Evolutionary conservation across 306 rosid genomes (phyloP).

Genomic region (Myrica gale): DNA sequence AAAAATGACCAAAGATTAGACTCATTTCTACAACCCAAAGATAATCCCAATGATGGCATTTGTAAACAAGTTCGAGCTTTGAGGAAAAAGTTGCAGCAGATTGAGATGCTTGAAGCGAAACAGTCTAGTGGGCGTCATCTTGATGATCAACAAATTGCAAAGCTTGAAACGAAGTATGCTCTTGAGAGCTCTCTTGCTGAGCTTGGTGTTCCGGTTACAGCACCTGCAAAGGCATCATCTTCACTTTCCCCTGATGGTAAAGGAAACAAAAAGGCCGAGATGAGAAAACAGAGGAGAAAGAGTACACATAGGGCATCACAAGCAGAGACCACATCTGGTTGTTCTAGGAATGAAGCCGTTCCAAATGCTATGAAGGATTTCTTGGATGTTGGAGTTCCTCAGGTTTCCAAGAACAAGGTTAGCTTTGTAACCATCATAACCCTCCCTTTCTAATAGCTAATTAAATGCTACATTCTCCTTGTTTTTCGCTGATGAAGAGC

Average conservation of each 20-base stretch:
- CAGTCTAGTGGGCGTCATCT: no score
- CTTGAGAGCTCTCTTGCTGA: constrained; percentile 74
- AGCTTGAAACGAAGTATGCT: constrained; percentile 47
- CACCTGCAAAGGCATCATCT: constrained; percentile 42
- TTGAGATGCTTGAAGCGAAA: no score
- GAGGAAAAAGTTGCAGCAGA: no score
- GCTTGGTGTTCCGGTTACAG: constrained; percentile 61
- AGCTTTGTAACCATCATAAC: constrained; percentile 14
- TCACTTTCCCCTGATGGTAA: constrained; percentile 54
- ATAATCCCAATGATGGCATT: constrained; percentile 43
- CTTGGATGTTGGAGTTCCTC: constrained; percentile 31
- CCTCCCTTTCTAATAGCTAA: background rate
- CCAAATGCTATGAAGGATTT: constrained; percentile 44
- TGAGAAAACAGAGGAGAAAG: constrained; percentile 64
- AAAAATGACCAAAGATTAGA: constrained; percentile 48
- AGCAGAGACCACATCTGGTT: constrained; percentile 39
- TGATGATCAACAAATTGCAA: no score
- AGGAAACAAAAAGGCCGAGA: constrained; percentile 56
- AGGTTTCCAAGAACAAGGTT: constrained; percentile 51
- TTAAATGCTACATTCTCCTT: background rate
- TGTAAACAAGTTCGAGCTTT: no score
- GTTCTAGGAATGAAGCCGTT: constrained; percentile 41
- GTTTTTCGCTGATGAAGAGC: background rate
- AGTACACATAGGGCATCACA: constrained; percentile 42
- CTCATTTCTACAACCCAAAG: constrained; percentile 68